phyloP scores from a whole-genome alignment of 2,329 filamentous ascomycete genomes.

The Talaromyces albobiverticillius region DNA sequence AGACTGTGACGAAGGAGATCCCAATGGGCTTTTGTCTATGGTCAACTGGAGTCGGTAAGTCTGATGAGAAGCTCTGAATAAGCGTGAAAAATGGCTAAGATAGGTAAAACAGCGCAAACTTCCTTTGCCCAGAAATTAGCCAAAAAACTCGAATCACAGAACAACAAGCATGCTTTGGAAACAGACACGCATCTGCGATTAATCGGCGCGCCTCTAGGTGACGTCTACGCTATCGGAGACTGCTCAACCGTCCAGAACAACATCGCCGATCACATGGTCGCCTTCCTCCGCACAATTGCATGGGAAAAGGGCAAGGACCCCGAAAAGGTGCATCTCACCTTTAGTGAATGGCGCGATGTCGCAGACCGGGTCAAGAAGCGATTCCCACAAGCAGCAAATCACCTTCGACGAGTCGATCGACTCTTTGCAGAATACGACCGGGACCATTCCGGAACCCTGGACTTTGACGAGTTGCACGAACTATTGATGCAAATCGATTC shows the following conservation, averaged over 20 bases:
- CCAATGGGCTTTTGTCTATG: slow-evolving; percentile 95
- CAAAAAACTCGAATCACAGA: slow-evolving; percentile 73
- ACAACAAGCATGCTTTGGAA: slow-evolving; percentile 86
- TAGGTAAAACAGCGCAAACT: slow-evolving; percentile 62
- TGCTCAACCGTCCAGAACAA: slow-evolving; percentile 98
- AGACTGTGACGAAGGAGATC: slow-evolving; percentile 81
- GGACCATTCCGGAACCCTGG: slow-evolving; percentile 87
- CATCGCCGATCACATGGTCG: slow-evolving; percentile 83
- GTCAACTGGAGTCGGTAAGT: slow-evolving; percentile 80
- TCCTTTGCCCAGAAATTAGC: slow-evolving; percentile 75
- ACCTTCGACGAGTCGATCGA: slow-evolving; percentile 84
- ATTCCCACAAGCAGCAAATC: slow-evolving; percentile 85
- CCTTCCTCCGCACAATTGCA: slow-evolving; percentile 82
- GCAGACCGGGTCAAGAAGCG: slow-evolving; percentile 79
- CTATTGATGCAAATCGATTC: slow-evolving; percentile 88
- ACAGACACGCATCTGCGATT: slow-evolving; percentile 91
- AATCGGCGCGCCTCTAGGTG: slow-evolving; percentile 82
- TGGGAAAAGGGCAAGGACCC: slow-evolving; percentile 92
- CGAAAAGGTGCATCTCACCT: slow-evolving; percentile 80
- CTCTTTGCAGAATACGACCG: slow-evolving; percentile 91
- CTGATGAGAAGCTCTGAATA: neutral
- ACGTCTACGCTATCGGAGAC: slow-evolving; percentile 95
- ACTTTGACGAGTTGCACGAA: slow-evolving; percentile 87
- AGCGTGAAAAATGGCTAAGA: neutral
- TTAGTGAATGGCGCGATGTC: slow-evolving; percentile 82